phyloP scores from a whole-genome alignment of 1,284 basidiomycete species.

The Trametes versicolor region DNA sequence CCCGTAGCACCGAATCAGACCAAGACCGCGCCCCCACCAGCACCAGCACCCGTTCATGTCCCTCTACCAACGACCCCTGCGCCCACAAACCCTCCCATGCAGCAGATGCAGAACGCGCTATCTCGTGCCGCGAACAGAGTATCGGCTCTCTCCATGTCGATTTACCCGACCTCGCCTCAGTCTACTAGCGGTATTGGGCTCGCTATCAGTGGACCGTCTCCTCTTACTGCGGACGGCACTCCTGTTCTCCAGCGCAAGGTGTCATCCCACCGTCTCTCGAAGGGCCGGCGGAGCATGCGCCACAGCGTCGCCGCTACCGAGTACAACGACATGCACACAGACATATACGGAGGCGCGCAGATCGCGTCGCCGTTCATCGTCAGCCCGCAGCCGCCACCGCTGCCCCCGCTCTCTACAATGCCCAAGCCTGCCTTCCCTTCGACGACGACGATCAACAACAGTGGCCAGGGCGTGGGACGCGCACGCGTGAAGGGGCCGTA shows the following conservation, averaged over 20 bases:
- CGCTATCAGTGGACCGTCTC: constrained; percentile 53
- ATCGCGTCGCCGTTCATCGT: constrained; percentile 51
- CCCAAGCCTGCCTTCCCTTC: constrained; percentile 40
- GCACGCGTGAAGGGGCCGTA: constrained; percentile 75
- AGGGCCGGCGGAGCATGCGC: constrained; percentile 37
- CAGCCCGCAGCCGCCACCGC: constrained; percentile 3
- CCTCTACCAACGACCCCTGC: constrained; percentile 8
- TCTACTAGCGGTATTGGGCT: constrained; percentile 51
- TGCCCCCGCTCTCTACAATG: constrained; percentile 50
- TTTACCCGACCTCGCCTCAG: constrained; percentile 60
- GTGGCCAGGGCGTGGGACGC: constrained; percentile 52
- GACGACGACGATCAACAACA: constrained; percentile 37
- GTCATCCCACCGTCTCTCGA: constrained; percentile 36
- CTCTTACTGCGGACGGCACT: constrained; percentile 57
- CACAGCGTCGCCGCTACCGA: constrained; percentile 38
- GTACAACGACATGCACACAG: constrained; percentile 26
- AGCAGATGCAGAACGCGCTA: constrained; percentile 36
- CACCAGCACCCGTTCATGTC: constrained; percentile 17
- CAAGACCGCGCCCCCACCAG: constrained; percentile 15
- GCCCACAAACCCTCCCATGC: constrained; percentile 25
- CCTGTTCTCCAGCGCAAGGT: constrained; percentile 43
- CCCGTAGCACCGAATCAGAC: neutral
- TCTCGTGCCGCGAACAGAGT: constrained; percentile 48
- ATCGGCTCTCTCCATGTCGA: constrained; percentile 60
- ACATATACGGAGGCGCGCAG: constrained; percentile 62